Base-by-base conservation (phyloP, 495 filamentous ascomycete genomes). In the Clohesyomyces aquaticus region DNA sequence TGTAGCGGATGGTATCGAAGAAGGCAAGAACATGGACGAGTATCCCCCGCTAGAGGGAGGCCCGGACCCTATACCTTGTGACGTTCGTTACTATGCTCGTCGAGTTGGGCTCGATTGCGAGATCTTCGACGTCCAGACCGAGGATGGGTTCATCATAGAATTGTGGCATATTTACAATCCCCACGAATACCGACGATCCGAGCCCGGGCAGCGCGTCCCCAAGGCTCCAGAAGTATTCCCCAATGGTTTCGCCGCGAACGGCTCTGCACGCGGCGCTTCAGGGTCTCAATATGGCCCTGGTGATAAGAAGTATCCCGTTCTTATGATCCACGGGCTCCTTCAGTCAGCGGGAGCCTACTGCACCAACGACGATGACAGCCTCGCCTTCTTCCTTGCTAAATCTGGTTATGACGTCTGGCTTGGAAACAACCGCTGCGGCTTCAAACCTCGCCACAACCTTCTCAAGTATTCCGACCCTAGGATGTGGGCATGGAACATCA, bases 401-500 rank as follows among this genome's bases (percentile, higher is more conserved):
- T 87, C 82, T 0, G 93, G 93, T n/a, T 97, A 90, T 75, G 93
- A 98, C 73, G 91, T 98, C 53, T 98, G 93, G 93, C 81, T 97
- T 3, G 93, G 94, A 6, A 96, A 96, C 73, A 96, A 96, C 71
- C 86, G 93, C 22, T 97, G 94, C 72, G 94, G 93, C 12, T 88
- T 93, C 72, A 71, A 81, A 0, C 92, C 93, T 1, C 80, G 85
- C 63, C 93, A 98, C 68, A 83, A 81, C 0, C 77, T 86, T 12
- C 79, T 98, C 46, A 78, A 79, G 1, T 83, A 87, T 61, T 77
- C 77, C 18, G 93, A 98, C 70, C 93, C 93, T 4, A 84, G 93
- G 19, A 96, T 98, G 91, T 98, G 93, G 93, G 83, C 87, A 11
- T 98, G 93, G 93, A 96, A 96, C 69, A 95, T 97, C 58, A 84